Evolutionary conservation across 1,284 basidiomycete genomes (phyloP), one percentile per base, ranked within the genome.

Genomic region (Irpex sp.): DNA sequence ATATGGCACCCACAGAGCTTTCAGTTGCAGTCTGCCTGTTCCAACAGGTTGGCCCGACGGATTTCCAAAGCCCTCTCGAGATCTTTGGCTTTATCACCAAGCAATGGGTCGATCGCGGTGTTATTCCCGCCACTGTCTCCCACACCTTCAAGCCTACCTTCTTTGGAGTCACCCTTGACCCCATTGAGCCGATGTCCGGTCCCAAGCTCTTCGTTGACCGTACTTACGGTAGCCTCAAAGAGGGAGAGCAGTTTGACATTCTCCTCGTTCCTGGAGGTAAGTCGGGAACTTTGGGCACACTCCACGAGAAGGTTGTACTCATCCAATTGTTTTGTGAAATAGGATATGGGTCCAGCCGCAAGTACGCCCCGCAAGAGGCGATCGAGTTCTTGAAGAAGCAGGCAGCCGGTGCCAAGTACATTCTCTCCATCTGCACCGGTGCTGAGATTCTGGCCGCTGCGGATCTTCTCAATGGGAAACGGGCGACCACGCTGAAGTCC

Each of bases 401-500:
- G 16, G 76, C 75, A 51, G 74, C 77, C 1, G 66, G 68, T 3
- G 68, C 79, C 3, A 71, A 72, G 55, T 79, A 80, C 64, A 63
- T 81, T 16, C 65, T 81, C 57, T 78, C 78, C 2, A 75, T 80
- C 1, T 81, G 80, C 65, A 80, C 76, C 4, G 80, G 80, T 12
- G 73, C 78, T 12, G 66, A 70, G 36, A 42, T 80, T 33, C 73
- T 74, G 1, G 79, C 79, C 1, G 71, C 68, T 1, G 73, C 79
- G 2, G 79, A 78, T 0, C 63, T 79, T 1, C 68, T 82, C 6
- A 77, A 80, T 48, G 77, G 78, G 5, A 71, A 68, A 57, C 69
- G 68, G 5, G 80, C 78, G 14, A 81, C 79, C 4, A 78, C 78
- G 19, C 80, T 80, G 64, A 81, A 81, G 67, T 58, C 61, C 0